Conservation (phyloP, 768 basidiomycete genomes). For the Trametes sanguinea region DNA sequence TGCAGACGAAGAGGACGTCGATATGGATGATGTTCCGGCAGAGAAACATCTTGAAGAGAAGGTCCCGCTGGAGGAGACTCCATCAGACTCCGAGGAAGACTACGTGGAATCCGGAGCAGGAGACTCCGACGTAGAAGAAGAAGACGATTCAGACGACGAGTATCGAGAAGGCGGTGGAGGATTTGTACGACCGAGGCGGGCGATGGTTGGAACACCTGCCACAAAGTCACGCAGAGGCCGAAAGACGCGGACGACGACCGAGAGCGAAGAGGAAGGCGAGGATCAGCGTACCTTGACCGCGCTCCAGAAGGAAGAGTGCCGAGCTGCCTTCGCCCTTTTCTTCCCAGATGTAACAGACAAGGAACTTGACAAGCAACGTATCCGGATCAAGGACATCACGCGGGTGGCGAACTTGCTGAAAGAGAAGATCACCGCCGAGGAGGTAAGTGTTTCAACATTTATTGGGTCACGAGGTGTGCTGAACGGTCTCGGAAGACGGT, state of each 20-base stretch:
- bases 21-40: conserved; percentile 25
- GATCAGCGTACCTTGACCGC: conserved; percentile 39
- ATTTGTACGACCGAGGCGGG: conserved; percentile 5
- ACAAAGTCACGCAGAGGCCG: neutral
- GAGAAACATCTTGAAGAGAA: conserved; percentile 30
- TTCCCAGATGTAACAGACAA: conserved; percentile 57
- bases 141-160: conserved; percentile 37
- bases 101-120: conserved; percentile 26
- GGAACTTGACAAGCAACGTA: conserved; percentile 51
- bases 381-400: conserved; percentile 69
- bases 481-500: conserved; percentile 49
- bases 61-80: conserved; percentile 27
- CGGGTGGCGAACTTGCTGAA: conserved; percentile 61
- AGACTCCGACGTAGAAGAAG: conserved; percentile 34
- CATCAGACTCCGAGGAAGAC: conserved; percentile 35
- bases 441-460: conserved; percentile 47
- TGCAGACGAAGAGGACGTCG: conserved; percentile 32
- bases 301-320: conserved; percentile 55
- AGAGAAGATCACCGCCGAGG: conserved; percentile 73
- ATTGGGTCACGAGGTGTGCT: neutral
- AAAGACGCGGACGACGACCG: neutral
- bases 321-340: conserved; percentile 69
- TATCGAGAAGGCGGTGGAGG: conserved; percentile 30
- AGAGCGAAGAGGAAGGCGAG: neutral
- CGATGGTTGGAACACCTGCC: conserved; percentile 3